Conservation (phyloP, 805 yeast genomes). For the Wickerhamiella nectarea region DNA sequence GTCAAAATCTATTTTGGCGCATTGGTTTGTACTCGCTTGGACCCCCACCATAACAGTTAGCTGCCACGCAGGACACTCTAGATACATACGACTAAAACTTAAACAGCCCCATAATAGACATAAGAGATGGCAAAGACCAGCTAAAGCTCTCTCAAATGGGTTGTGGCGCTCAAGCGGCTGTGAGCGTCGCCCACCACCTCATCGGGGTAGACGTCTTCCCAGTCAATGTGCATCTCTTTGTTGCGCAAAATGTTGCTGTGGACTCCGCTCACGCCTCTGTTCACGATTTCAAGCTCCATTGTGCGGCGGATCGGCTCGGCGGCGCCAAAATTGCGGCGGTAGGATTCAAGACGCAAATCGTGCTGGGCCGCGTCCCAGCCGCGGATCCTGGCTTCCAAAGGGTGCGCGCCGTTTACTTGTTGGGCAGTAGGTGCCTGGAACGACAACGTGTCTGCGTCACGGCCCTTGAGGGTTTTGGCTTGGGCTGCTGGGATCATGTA, state of each 20-base stretch:
- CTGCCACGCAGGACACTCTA: too few relatives aligned
- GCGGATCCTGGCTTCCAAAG: constrained; percentile 59
- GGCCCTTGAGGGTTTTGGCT: constrained; percentile 6
- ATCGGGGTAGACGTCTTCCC: constrained; percentile 72
- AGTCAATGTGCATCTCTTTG: constrained; percentile 64
- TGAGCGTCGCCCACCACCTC: neutral
- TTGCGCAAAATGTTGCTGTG: constrained; percentile 70
- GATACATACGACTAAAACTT: too few relatives aligned
- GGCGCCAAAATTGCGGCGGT: constrained; percentile 75
- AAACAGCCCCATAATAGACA: too few relatives aligned
- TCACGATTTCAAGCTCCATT: constrained; percentile 73
- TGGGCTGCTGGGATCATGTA: constrained; percentile 6
- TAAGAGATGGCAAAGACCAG: too few relatives aligned
- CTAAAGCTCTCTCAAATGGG: constrained; percentile 3
- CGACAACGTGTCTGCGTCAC: neutral
- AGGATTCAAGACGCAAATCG: constrained; percentile 56
- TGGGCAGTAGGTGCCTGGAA: constrained; percentile 22
- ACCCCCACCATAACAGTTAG: too few relatives aligned
- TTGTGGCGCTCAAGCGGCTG: constrained; percentile 1
- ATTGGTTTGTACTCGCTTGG: too few relatives aligned
- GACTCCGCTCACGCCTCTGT: constrained; percentile 34
- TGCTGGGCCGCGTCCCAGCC: constrained; percentile 73
- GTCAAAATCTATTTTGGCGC: too few relatives aligned
- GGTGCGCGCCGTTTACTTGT: constrained; percentile 40
- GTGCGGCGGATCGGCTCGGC: constrained; percentile 87